Conservation (phyloP, 805 yeast species). For the Millerozyma acaciae region DNA sequence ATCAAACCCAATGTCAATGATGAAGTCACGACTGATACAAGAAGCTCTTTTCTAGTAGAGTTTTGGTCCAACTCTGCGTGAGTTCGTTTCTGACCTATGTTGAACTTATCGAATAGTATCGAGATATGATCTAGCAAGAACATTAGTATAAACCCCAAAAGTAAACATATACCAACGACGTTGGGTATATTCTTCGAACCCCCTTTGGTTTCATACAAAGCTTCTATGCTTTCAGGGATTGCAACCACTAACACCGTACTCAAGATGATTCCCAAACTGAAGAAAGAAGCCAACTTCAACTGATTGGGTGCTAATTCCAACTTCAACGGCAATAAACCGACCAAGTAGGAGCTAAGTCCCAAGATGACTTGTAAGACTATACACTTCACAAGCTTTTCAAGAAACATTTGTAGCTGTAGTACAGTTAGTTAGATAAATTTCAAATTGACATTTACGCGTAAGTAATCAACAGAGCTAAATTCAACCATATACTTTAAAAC, state of each 20-base stretch:
- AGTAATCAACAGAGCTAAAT: too few relatives aligned
- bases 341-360: constrained; percentile 16
- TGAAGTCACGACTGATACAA: constrained; percentile 30
- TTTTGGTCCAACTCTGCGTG: neutral
- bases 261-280: constrained; percentile 58
- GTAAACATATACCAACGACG: constrained; percentile 45
- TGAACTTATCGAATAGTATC: constrained; percentile 4
- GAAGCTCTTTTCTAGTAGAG: constrained; percentile 2
- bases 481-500: too few relatives aligned
- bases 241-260: constrained; percentile 58
- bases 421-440: too few relatives aligned
- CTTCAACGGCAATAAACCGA: constrained; percentile 17
- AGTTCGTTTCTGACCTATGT: constrained; percentile 1
- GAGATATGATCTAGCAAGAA: constrained; percentile 43
- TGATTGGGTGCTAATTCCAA: constrained; percentile 7
- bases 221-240: constrained; percentile 63
- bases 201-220: constrained; percentile 24
- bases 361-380: constrained; percentile 9
- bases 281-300: constrained; percentile 40
- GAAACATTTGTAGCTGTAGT: too few relatives aligned
- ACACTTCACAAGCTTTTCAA: constrained; percentile 1
- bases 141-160: constrained; percentile 55
- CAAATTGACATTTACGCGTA: too few relatives aligned
- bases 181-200: constrained; percentile 14
- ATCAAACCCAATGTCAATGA: constrained; percentile 59